phyloP scores from a whole-genome alignment of 352 stramenopile genomes.

The Globisporangium nodosum region DNA sequence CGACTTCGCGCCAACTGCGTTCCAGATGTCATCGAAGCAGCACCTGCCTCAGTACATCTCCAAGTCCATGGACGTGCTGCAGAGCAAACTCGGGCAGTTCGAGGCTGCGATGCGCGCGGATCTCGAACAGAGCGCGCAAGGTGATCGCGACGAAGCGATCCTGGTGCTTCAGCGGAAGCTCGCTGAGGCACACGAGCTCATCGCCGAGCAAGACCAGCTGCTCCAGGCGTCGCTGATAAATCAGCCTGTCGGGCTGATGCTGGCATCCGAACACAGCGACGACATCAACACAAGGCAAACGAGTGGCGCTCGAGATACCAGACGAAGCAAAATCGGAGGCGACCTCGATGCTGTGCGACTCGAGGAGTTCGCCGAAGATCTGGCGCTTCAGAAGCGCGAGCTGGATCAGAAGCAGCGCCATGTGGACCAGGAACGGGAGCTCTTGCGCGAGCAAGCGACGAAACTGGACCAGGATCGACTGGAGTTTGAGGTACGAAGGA shows the following conservation, averaged over 20 bases:
- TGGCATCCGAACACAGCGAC: background rate
- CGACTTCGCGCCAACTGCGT: slow-evolving; percentile 53
- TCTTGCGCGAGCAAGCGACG: slow-evolving; percentile 42
- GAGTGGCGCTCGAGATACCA: background rate
- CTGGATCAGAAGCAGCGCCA: slow-evolving; percentile 28
- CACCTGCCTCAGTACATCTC: slow-evolving; percentile 48
- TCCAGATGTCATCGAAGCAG: slow-evolving; percentile 62
- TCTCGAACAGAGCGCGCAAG: slow-evolving; percentile 21
- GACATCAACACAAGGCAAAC: background rate
- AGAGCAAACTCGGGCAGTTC: slow-evolving; percentile 45
- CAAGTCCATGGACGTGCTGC: slow-evolving; percentile 38
- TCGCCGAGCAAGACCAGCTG: slow-evolving; percentile 64
- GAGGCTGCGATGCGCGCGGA: slow-evolving; percentile 54
- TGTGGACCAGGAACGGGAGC: slow-evolving; percentile 34
- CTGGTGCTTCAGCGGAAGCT: slow-evolving; percentile 53
- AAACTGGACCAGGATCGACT: slow-evolving; percentile 62
- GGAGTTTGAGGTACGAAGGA: slow-evolving; percentile 39
- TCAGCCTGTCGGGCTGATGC: slow-evolving; percentile 3
- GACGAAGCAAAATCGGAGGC: no score
- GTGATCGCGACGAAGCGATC: slow-evolving; percentile 23
- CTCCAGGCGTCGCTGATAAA: slow-evolving; percentile 51
- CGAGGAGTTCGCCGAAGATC: slow-evolving; percentile 17
- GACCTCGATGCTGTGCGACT: background rate
- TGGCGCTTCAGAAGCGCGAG: slow-evolving; percentile 29
- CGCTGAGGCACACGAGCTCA: slow-evolving; percentile 51